Base-by-base conservation (phyloP, 2,329 filamentous ascomycete genomes). In the Paramyrothecium sp. region DNA sequence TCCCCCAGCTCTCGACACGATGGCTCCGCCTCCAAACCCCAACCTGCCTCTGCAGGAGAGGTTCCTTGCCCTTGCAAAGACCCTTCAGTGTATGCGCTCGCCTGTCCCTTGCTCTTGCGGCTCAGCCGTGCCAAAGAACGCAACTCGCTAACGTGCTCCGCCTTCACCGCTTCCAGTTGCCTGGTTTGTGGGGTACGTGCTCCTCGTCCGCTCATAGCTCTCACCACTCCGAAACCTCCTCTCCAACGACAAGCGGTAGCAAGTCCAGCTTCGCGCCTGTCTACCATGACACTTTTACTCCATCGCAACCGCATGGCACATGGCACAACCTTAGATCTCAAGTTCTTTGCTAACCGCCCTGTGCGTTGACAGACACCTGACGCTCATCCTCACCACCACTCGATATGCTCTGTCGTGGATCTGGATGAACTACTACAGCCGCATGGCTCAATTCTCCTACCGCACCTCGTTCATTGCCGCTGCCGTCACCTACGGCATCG, bases 401-500 rank as follows among this genome's bases (percentile, higher is more conserved):
- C 90, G 92, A 72, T 99, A 98, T 76, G 78, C 82, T 62, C 75
- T 98, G 61, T 96, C 92, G 52, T 96, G 92, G 81, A 77, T 97
- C 58, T 89, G 89, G 69, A 90, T 98, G 82, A 96, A 96, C 82
- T 92, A 87, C 74, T 89, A 89, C 73, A 88, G 87, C 57, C 78
- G 85, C 71, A 86, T 87, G 81, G 93, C 94, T 51, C 82, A 85
- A 64, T 88, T 95, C 74, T 89, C 89, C 57, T 99, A 99, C 80
- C 93, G 95, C 68, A 85, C 89, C 55, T 91, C 93, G 57, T 99
- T 99, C 74, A 65, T 97, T 66, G 89, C 93, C 3, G 95, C 95
- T 7, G 92, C 92, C 51, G 86, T 87, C 53, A 98, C 95, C 12
- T 99, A 99, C 75, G 94, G 95, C 64, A 98, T 99, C 65, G 95